Base-by-base conservation (phyloP, 2,329 filamentous ascomycete species). In the Chrysoporthe austroafricana region DNA sequence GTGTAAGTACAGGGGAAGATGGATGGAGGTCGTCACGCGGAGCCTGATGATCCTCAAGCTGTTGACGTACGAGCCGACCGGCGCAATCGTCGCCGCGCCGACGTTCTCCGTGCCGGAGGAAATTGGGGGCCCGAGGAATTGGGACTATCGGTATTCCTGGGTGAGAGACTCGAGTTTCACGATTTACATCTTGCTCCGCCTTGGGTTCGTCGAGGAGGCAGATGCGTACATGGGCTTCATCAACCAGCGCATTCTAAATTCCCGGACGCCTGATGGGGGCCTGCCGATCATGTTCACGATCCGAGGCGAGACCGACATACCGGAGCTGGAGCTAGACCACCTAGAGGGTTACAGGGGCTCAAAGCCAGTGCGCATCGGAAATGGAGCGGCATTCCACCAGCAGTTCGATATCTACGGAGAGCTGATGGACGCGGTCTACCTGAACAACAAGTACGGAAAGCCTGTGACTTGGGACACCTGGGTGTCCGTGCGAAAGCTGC, bases 241-340 rank as follows among this genome's bases (percentile, higher is more conserved):
- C 71, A 91, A 87, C 77, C 86, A 91, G 71, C 86, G 90, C 11
- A 88, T 94, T 69, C 81, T 86, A 43, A 83, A 87, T 69, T 88
- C 88, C 1, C 83, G 87, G n/a, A 81, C 81, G 8, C 75, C 84
- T 0, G 85, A 89, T 62, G 86, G 88, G 42, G 88, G 86, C 0
- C 78, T 94, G 46, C 91, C 91, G 14, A 92, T 94, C 74, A 94
- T 94, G 91, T 93, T 94, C 75, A 92, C 89, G 52, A 93, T 94
- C 71, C 84, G 87, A 34, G 91, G 91, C 59, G 88, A 88, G 57
- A 93, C 90, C 1, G 88, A 93, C 50, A 91, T 94, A 48, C 90
- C 91, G 0, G 91, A 93, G 77, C 73, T 83, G 46, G 90, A 91
- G 70, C 83, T 93, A 6, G 77, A 82, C 66, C 91, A 94, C 72